Base-by-base conservation (phyloP, 1,284 basidiomycete genomes). In the Heterobasidion parviporum region DNA sequence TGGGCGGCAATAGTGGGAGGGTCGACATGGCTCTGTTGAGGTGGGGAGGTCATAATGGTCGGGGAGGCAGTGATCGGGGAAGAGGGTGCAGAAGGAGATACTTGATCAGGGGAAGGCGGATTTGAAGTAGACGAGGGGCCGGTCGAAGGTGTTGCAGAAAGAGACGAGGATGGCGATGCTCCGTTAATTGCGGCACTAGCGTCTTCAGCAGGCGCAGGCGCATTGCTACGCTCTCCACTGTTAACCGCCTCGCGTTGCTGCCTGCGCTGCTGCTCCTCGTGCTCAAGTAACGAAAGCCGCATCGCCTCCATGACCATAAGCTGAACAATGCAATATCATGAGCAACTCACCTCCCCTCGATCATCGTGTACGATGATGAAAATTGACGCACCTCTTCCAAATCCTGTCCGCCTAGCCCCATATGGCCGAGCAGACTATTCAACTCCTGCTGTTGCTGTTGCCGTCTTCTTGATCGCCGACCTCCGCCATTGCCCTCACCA, bases 291-390 rank as follows among this genome's bases (percentile, higher is more conserved):
- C 48, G 94, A 97, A 56, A 98, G 75, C 46, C 96, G 85, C 94
- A 99, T 98, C 1, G 96, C 97, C 73, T 99, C 96, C 92, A 96
- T 95, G 54, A 99, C 78, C 95, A 99, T 98, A 50, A 98, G 74
- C 90, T 98, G 64, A 63, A 34, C 65, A 41, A 59, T 10, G 20
- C 34, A 32, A n/a, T 9, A 20, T 14, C 32, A 48, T 54, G 18
- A 20, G 8, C 7, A 54, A 68, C 82, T 68, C 63, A 92, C 92
- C 80, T 96, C 93, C 74, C 95, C 93, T 58, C 95, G 70, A 72
- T 95, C 92, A 5, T 26, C 26, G 26, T 26, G 26, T 26, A 15
- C 38, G 9, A 34, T 15, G 9, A 26, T 10, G 33, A 48, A 54
- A 32, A 18, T 5, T 9, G 54, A 68, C 82, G 68, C 63, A 92